Evolutionary conservation across 2,329 filamentous ascomycete genomes (phyloP).

Genomic region (Colletotrichum liriopes): DNA sequence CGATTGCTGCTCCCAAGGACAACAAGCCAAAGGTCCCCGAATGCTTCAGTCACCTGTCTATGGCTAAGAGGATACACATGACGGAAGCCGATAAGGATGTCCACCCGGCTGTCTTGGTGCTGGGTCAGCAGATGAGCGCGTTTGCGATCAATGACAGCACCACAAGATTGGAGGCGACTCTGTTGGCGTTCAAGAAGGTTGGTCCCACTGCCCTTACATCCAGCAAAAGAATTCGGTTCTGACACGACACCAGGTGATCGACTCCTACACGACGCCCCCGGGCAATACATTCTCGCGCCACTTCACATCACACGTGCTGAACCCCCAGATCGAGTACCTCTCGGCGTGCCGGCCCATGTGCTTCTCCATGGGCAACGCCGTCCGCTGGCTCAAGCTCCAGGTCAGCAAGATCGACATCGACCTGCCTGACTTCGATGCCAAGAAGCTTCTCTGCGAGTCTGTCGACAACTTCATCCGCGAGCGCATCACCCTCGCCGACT

Average conservation of each 20-base stretch:
- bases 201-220: slow-evolving; percentile 7
- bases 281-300: slow-evolving; percentile 90
- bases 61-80: slow-evolving; percentile 70
- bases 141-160: slow-evolving; percentile 93
- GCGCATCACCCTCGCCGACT: slow-evolving; percentile 88
- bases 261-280: slow-evolving; percentile 90
- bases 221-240: slow-evolving; percentile 27
- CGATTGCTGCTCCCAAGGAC: slow-evolving; percentile 62
- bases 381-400: slow-evolving; percentile 92
- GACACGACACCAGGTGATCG: slow-evolving; percentile 77
- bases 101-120: slow-evolving; percentile 85
- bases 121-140: slow-evolving; percentile 91
- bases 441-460: slow-evolving; percentile 75
- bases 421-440: slow-evolving; percentile 85
- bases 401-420: slow-evolving; percentile 93
- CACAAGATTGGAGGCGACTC: slow-evolving; percentile 87
- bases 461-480: slow-evolving; percentile 95
- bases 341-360: slow-evolving; percentile 95
- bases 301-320: slow-evolving; percentile 91
- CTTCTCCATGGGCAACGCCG: slow-evolving; percentile 97
- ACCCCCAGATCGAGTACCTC: slow-evolving; percentile 95
- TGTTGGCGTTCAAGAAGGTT: slow-evolving; percentile 91
- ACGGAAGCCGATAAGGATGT: slow-evolving; percentile 81
- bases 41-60: slow-evolving; percentile 87
- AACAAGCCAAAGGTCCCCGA: slow-evolving; percentile 75